Percentiles rank a stretch among this genome's conserved stretches.
Evolutionary conservation across 192 early-diverging fungal genomes (phyloP).

Genomic region (Glomus cerebriforme): DNA sequence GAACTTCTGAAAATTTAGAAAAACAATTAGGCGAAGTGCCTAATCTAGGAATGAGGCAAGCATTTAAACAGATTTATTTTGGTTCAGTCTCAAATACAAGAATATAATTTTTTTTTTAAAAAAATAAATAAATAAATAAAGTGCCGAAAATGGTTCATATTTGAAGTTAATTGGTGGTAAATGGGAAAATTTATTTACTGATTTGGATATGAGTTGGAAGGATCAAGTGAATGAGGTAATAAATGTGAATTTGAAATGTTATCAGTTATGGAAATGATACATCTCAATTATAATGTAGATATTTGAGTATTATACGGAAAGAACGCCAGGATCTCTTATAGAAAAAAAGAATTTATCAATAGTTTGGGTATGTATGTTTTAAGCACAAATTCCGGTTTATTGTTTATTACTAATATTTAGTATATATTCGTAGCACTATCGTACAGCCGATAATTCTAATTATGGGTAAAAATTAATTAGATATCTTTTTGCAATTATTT

Average conservation of each 20-base stretch:
- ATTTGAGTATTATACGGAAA: slow-evolving; percentile 81
- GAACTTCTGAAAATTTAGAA: slow-evolving; percentile 67
- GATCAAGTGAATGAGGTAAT: slow-evolving; percentile 63
- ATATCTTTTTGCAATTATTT: background rate
- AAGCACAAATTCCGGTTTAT: background rate
- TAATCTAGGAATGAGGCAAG: slow-evolving; percentile 60
- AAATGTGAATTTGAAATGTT: background rate
- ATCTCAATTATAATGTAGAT: slow-evolving; percentile 44
- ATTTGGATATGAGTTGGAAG: slow-evolving; percentile 67
- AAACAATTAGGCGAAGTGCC: slow-evolving; percentile 63
- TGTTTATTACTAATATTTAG: background rate
- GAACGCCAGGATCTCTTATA: slow-evolving; percentile 78
- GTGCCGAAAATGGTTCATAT: slow-evolving; percentile 79
- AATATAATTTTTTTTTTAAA: background rate
- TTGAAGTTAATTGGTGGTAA: slow-evolving; percentile 55
- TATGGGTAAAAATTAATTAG: slow-evolving; percentile 45
- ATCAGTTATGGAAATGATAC: background rate
- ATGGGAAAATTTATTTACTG: slow-evolving; percentile 64
- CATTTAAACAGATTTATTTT: background rate
- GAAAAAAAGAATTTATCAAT: slow-evolving; percentile 73
- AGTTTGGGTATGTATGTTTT: slow-evolving; percentile 59
- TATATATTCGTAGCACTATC: slow-evolving; percentile 57
- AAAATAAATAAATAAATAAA: slow-evolving; percentile 11
- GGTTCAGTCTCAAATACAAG: no score
- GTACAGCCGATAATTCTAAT: slow-evolving; percentile 54